Evolutionary conservation across 768 basidiomycete species (phyloP).

Genomic region (Boletus sensibilis): DNA sequence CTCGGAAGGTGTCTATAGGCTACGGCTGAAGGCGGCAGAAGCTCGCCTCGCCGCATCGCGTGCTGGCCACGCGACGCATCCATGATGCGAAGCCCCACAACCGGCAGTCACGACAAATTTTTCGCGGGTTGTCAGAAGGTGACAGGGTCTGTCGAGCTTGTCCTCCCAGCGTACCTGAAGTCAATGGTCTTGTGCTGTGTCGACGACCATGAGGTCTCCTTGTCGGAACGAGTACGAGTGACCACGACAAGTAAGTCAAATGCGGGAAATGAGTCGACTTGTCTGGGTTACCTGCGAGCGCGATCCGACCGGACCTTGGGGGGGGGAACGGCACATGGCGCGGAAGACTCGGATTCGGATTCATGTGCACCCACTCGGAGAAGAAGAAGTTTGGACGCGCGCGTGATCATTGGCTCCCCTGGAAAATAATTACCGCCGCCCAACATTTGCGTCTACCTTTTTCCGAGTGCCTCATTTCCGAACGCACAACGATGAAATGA

Average conservation of each 20-base stretch:
- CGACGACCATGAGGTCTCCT: not conserved
- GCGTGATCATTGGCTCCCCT: not conserved
- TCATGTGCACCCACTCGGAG: not conserved
- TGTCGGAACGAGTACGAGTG: not conserved
- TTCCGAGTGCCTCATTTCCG: slow-evolving; percentile 1
- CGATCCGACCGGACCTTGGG: slow-evolving; percentile 10
- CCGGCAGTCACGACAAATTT: not conserved
- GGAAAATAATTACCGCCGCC: slow-evolving; percentile 8
- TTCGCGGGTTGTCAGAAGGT: not conserved
- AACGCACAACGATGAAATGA: not conserved
- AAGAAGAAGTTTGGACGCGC: not conserved
- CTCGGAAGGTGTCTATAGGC: not conserved
- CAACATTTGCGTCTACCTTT: not conserved
- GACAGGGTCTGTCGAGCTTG: not conserved
- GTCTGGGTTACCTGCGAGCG: not conserved
- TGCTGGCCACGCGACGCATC: slow-evolving; percentile 9
- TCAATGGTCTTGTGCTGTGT: not conserved
- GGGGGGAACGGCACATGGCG: not conserved
- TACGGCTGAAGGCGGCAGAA: not conserved
- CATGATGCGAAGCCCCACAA: not conserved
- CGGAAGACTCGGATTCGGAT: not conserved
- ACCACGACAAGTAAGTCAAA: not conserved
- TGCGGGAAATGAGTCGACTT: not conserved
- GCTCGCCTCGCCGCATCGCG: slow-evolving; percentile 4
- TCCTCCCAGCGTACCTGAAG: not conserved